Evolutionary conservation across 1,139 yeast genomes (phyloP).

Genomic region (Candida sp.): DNA sequence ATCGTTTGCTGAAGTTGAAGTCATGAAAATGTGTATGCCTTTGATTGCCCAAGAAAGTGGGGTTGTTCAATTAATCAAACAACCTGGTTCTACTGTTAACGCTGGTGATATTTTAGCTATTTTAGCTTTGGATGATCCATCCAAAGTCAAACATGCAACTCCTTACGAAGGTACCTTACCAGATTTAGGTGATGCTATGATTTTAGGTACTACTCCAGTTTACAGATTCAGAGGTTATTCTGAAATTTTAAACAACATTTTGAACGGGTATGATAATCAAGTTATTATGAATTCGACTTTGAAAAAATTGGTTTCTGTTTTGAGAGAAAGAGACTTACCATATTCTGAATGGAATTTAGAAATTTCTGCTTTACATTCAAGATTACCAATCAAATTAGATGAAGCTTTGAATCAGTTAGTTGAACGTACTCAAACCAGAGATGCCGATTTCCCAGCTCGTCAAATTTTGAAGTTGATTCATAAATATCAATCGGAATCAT

Average conservation of each 20-base stretch:
- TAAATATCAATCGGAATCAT: constrained; percentile 49
- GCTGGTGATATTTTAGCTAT: constrained; percentile 98
- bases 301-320: constrained; percentile 63
- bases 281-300: constrained; percentile 86
- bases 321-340: constrained; percentile 81
- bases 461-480: constrained; percentile 62
- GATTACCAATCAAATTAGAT: constrained; percentile 79
- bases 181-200: constrained; percentile 76
- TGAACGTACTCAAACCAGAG: constrained; percentile 64
- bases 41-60: constrained; percentile 92
- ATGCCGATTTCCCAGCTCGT: constrained; percentile 91
- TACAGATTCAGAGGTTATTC: constrained; percentile 64
- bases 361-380: constrained; percentile 87
- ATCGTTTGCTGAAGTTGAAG: constrained; percentile 97
- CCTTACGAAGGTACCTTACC: constrained; percentile 96
- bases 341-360: constrained; percentile 88
- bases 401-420: constrained; percentile 60
- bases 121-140: constrained; percentile 91
- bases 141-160: constrained; percentile 94
- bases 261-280: constrained; percentile 93
- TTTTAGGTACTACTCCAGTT: constrained; percentile 81
- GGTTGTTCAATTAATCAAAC: constrained; percentile 86
- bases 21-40: constrained; percentile 98
- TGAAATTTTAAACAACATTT: constrained; percentile 67
- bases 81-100: constrained; percentile 95